Percentiles rank a stretch among this genome's conserved stretches.
Conservation (phyloP, 129 eudicot genomes). For the Heracleum sosnowskyi region DNA sequence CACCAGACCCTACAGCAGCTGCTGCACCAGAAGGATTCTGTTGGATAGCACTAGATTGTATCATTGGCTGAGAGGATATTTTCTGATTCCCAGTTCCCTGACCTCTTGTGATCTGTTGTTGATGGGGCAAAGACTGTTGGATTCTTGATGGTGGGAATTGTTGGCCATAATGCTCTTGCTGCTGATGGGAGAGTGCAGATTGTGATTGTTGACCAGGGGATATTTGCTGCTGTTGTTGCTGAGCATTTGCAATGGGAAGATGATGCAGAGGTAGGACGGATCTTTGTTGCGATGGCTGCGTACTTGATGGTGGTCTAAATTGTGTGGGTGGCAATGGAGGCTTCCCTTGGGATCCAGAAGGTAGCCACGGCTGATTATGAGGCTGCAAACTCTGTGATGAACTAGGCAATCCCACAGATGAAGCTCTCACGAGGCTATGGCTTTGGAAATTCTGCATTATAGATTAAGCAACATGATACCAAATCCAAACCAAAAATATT, state of each 20-base stretch:
- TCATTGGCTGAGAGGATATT: constrained; percentile 34
- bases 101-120: constrained; percentile 53
- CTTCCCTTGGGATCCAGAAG: constrained; percentile 63
- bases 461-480: not conserved
- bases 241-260: constrained; percentile 30
- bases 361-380: constrained; percentile 83
- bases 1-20: constrained; percentile 39
- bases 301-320: constrained; percentile 49
- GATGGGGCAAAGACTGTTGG: constrained; percentile 45
- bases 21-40: constrained; percentile 26
- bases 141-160: constrained; percentile 52
- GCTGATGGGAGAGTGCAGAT: constrained; percentile 40
- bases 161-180: constrained; percentile 51
- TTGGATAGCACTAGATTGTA: constrained; percentile 37
- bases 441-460: constrained; percentile 64
- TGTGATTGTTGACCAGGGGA: constrained; percentile 42
- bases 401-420: constrained; percentile 48
- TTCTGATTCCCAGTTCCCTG: constrained; percentile 67
- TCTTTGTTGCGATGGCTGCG: constrained; percentile 62
- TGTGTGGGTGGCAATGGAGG: constrained; percentile 68
- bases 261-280: constrained; percentile 52
- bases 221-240: constrained; percentile 59
- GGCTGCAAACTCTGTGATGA: constrained; percentile 51
- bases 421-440: constrained; percentile 53
- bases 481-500: not conserved